Evolutionary conservation across 495 filamentous ascomycete genomes (phyloP).

Genomic region (Bryoglossum gracile): DNA sequence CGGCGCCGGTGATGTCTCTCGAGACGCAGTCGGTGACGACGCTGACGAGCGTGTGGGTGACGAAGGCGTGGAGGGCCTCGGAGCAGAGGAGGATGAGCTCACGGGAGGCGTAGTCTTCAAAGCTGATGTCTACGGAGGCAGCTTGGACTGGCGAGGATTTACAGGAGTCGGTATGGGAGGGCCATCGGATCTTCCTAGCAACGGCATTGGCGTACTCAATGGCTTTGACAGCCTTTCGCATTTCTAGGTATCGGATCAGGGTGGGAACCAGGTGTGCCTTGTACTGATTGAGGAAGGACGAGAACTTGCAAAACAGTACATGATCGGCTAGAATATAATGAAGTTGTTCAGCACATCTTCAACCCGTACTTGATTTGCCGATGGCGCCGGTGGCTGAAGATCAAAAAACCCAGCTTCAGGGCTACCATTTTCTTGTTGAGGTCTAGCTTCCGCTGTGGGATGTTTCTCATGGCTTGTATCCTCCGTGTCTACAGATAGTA

Average conservation of each 20-base stretch:
- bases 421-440: neutral
- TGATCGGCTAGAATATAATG: conserved; percentile 16
- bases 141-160: conserved; percentile 14
- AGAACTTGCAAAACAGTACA: conserved; percentile 9
- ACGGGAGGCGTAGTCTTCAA: conserved; percentile 13
- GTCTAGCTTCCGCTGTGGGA: neutral
- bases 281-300: conserved; percentile 12
- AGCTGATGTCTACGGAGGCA: conserved; percentile 4
- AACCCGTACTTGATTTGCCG: conserved; percentile 4
- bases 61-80: conserved; percentile 53
- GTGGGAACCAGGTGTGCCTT: conserved; percentile 9
- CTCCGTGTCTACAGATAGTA: neutral
- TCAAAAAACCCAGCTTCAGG: conserved; percentile 9
- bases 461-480: neutral
- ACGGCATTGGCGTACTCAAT: conserved; percentile 17
- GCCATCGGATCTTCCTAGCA: conserved; percentile 11
- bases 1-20: conserved; percentile 41
- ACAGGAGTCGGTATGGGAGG: conserved; percentile 12
- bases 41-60: conserved; percentile 43
- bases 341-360: conserved; percentile 15
- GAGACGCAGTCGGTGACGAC: conserved; percentile 41
- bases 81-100: conserved; percentile 17
- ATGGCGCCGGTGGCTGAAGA: conserved; percentile 5
- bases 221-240: conserved; percentile 16
- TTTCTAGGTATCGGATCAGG: conserved; percentile 14